phyloP scores from a whole-genome alignment of 768 basidiomycete species.

The Tricholoma terreum region DNA sequence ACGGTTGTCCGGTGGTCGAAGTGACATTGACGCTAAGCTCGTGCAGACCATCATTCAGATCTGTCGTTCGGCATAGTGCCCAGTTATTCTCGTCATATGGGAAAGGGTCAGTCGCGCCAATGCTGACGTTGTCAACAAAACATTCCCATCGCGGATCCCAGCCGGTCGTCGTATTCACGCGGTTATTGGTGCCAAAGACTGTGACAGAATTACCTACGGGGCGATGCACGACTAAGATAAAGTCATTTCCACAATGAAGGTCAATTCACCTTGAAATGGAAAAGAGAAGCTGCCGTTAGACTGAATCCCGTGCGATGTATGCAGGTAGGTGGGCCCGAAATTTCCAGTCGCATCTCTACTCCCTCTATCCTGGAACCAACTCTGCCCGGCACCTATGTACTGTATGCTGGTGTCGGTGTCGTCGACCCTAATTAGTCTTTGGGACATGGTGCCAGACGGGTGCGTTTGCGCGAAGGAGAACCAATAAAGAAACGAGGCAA shows the following conservation, averaged over 20 bases:
- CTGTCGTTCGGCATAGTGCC: conserved; percentile 14
- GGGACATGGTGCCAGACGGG: background rate
- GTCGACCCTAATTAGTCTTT: conserved; percentile 10
- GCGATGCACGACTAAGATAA: background rate
- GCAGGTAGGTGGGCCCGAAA: conserved; percentile 16
- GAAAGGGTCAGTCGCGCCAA: background rate
- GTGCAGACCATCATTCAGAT: conserved; percentile 19
- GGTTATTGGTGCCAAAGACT: conserved; percentile 19
- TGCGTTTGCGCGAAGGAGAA: background rate
- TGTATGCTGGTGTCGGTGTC: conserved; percentile 20
- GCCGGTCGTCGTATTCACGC: background rate
- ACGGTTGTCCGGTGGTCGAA: background rate
- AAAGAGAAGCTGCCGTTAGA: conserved; percentile 1
- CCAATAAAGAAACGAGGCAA: too few species aligned
- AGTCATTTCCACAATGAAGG: background rate
- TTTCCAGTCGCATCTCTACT: conserved; percentile 11
- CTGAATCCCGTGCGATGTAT: conserved; percentile 11
- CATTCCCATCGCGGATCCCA: conserved; percentile 22
- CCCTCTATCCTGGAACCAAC: conserved; percentile 12
- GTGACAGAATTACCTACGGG: conserved; percentile 10
- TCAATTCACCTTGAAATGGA: background rate
- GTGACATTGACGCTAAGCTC: conserved; percentile 16
- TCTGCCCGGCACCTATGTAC: conserved; percentile 14
- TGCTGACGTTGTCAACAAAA: conserved; percentile 19
- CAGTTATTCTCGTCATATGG: conserved; percentile 15